Conservation (phyloP, 106 monocot species). For the Xerophyta viscosa region DNA sequence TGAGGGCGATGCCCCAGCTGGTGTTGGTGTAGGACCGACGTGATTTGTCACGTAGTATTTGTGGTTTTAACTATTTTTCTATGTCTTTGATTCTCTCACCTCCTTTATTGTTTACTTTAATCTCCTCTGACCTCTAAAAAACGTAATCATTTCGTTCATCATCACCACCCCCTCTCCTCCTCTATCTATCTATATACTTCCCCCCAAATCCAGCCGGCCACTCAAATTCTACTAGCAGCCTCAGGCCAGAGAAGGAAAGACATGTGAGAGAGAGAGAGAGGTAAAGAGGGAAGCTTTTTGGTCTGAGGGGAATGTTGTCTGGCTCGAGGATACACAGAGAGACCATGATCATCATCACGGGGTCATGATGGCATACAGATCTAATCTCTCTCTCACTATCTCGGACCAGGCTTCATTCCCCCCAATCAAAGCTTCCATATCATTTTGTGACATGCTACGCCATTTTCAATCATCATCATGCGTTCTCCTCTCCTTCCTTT, state of each 20-base stretch:
- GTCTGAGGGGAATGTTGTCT: slow-evolving; percentile 13
- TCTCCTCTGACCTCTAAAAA: slow-evolving; percentile 3
- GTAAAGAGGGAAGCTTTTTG: neutral
- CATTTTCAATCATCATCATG: no score
- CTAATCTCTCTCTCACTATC: slow-evolving; percentile 9
- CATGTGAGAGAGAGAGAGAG: neutral
- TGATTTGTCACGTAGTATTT: neutral
- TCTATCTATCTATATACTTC: neutral
- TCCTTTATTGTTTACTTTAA: neutral
- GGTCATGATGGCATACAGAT: slow-evolving; percentile 1
- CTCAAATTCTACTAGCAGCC: neutral
- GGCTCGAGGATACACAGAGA: slow-evolving; percentile 3
- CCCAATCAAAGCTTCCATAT: slow-evolving; percentile 16
- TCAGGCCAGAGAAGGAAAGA: neutral
- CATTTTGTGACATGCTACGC: no score
- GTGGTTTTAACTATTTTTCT: no score
- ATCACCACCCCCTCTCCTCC: neutral
- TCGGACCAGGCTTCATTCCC: slow-evolving; percentile 67
- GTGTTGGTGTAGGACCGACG: neutral
- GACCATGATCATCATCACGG: neutral
- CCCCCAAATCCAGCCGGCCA: slow-evolving; percentile 4
- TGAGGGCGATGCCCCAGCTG: slow-evolving; percentile 1
- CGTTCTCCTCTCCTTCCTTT: no score
- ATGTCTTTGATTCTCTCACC: neutral
- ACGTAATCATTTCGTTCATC: slow-evolving; percentile 11